Evolutionary conservation across 2,329 filamentous ascomycete genomes (phyloP).

Genomic region (Calonectria montana): DNA sequence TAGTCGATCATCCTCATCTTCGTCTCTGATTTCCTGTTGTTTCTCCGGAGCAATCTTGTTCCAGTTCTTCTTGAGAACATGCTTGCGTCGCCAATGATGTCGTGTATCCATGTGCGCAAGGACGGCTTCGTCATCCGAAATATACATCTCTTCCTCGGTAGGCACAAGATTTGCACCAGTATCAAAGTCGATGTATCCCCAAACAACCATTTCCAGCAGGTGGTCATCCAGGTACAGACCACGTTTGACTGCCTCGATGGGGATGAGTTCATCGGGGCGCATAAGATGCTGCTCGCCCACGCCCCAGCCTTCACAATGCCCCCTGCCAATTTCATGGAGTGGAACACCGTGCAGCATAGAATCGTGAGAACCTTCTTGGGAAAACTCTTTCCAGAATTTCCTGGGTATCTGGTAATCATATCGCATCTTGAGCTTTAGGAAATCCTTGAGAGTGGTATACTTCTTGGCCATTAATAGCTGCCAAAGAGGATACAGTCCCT

Average conservation of each 20-base stretch:
- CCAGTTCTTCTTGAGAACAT: constrained; percentile 59
- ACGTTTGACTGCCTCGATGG: constrained; percentile 65
- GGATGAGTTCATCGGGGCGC: constrained; percentile 68
- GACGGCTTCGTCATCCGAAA: constrained; percentile 58
- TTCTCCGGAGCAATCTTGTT: constrained; percentile 49
- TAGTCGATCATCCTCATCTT: constrained; percentile 50
- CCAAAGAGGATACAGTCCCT: constrained; percentile 66
- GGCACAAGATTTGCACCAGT: constrained; percentile 64
- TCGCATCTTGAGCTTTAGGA: constrained; percentile 67
- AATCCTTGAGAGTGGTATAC: constrained; percentile 61
- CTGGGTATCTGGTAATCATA: constrained; percentile 64
- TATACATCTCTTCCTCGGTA: constrained; percentile 61
- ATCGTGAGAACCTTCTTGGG: background rate
- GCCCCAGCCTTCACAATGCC: constrained; percentile 69
- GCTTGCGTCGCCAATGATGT: constrained; percentile 57
- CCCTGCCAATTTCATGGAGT: constrained; percentile 61
- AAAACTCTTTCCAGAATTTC: constrained; percentile 24
- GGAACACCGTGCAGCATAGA: constrained; percentile 63
- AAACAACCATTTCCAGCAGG: constrained; percentile 69
- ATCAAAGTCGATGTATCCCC: constrained; percentile 68
- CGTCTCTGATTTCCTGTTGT: constrained; percentile 51
- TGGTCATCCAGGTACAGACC: constrained; percentile 64
- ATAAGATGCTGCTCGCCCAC: constrained; percentile 57
- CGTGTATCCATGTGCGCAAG: constrained; percentile 47
- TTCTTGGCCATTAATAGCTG: constrained; percentile 67